These are phyloP conservation scores for Russula virescens DNA, from an alignment of 768 basidiomycete species.

Conservation along the genomic window DNA sequence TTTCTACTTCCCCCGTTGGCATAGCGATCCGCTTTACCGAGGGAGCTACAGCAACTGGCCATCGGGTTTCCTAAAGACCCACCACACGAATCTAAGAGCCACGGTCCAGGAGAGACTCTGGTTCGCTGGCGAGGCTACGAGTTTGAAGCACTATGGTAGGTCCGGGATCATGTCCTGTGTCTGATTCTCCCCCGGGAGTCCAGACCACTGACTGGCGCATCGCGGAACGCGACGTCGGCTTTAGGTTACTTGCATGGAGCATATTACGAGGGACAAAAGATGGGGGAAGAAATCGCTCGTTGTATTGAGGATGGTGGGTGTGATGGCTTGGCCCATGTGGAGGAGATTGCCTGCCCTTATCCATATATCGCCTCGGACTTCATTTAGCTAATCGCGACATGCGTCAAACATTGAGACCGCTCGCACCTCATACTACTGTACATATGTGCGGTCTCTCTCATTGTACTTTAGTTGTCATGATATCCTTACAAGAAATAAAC, in stretches of 20 bases:
- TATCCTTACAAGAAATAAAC: background rate
- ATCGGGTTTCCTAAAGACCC: conserved; percentile 47
- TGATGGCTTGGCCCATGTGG: conserved; percentile 22
- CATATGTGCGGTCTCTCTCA: background rate
- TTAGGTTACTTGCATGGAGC: conserved; percentile 33
- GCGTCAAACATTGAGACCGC: background rate
- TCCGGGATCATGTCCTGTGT: conserved; percentile 13
- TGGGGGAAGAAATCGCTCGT: conserved; percentile 27
- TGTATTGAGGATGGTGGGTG: conserved; percentile 28
- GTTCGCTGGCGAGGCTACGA: conserved; percentile 62
- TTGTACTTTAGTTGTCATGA: background rate
- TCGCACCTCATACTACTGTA: background rate
- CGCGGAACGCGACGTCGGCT: background rate
- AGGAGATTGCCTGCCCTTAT: conserved; percentile 25
- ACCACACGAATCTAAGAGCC: conserved; percentile 52
- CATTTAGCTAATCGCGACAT: background rate
- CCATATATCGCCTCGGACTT: conserved; percentile 25
- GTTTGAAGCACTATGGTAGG: conserved; percentile 51
- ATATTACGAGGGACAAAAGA: conserved; percentile 32
- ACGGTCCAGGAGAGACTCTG: conserved; percentile 47
- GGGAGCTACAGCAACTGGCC: conserved; percentile 72
- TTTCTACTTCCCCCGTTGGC: conserved; percentile 54
- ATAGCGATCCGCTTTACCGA: conserved; percentile 44
- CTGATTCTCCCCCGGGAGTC: background rate
- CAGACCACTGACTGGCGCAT: conserved; percentile 4